phyloP scores from a whole-genome alignment of 164 flowering plant genomes.

The Tinospora cordifolia region DNA sequence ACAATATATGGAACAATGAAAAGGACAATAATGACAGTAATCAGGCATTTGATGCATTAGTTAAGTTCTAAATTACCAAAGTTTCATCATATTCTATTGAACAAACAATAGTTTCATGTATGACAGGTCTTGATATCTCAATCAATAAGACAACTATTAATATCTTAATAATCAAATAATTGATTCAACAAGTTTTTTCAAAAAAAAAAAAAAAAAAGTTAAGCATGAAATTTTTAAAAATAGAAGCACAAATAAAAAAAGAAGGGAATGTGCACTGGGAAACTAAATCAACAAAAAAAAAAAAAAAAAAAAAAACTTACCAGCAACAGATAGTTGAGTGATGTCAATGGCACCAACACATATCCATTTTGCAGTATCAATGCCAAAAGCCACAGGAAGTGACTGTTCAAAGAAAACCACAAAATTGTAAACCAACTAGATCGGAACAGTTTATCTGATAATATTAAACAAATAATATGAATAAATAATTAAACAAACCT shows the following conservation, averaged over 20 bases:
- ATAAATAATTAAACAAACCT: slow-evolving; percentile 38
- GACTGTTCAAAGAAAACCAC: slow-evolving; percentile 40
- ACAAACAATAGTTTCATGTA: too few species aligned
- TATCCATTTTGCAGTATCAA: slow-evolving; percentile 97
- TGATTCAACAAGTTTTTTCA: not conserved
- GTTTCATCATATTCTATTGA: too few species aligned
- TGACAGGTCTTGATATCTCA: too few species aligned
- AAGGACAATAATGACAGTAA: too few species aligned
- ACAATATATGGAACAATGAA: too few species aligned
- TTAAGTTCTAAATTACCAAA: too few species aligned
- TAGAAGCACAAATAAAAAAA: not conserved
- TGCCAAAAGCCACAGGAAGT: slow-evolving; percentile 92
- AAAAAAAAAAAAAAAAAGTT: too few species aligned
- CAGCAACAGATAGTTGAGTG: slow-evolving; percentile 87
- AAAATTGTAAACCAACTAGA: not conserved
- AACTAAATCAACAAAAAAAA: not conserved
- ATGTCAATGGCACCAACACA: slow-evolving; percentile 96
- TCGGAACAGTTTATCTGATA: not conserved
- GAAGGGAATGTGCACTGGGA: not conserved
- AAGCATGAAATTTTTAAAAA: too few species aligned
- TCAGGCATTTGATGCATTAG: too few species aligned
- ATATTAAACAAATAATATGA: not conserved
- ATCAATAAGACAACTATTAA: not conserved
- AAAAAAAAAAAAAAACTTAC: slow-evolving; percentile 24
- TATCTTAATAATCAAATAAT: too few species aligned